Base-by-base conservation (phyloP, 305 asterid species). In the Fraxinus nigra region DNA sequence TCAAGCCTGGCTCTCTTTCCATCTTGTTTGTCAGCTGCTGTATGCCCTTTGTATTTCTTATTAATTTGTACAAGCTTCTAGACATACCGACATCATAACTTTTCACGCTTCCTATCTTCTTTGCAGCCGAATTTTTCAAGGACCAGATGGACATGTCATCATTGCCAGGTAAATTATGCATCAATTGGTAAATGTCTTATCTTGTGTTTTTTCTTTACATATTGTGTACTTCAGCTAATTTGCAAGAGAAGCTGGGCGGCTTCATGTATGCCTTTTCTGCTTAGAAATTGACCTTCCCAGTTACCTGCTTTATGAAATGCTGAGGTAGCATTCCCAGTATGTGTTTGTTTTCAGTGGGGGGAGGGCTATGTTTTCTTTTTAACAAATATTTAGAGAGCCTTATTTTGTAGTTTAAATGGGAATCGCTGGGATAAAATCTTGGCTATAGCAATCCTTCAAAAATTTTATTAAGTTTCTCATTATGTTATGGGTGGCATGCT, bases 11-110 rank as follows among this genome's bases (percentile, higher is more conserved):
- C 40, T 86, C 98, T 87, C 95, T 93, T 88, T 89, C 93, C 65
- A 90, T 97, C 81, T 88, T 95, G 90, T 93, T 97, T 85, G 85
- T 97, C 72, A 95, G 97, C 86, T 87, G 92, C 75, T 97, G 99
- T 97, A 92, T 87, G 94, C 72, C 33, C 48, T 79, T 56, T 79
- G 74, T 78, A 46, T 84, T 67, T 85, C 81, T 77, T 81, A 32
- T 48, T 78, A 30, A 67, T 82, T 75, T 40, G 72, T 65, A 30
- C 56, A 75, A 82, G 76, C 76, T 20, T 48, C 76, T 43, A 16
- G 20, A 7, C 75, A 5, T 79, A 67, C 26, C 1, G 9, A 32
- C 63, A 37, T 79, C 18, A 78, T 67, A 40, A 24, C 40, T 74
- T 76, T 79, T 85, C 81, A 82, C 72, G 75, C 76, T 81, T 56